These are phyloP conservation scores for Zygoascus biomembranicola DNA, from an alignment of 805 yeast species.

Conservation along the genomic window DNA sequence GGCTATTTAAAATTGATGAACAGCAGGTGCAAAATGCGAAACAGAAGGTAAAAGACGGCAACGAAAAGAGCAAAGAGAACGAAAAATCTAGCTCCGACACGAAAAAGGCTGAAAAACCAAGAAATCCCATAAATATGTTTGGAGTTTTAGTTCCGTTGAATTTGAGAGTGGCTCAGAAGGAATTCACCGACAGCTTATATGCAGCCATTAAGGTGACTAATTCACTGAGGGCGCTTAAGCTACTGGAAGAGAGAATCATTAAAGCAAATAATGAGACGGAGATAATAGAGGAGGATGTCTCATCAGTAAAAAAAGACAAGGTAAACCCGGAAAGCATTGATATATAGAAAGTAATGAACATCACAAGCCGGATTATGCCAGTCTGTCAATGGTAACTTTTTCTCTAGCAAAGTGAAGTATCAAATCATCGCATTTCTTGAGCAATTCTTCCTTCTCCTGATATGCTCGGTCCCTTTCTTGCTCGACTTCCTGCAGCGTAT, in stretches of 20 bases:
- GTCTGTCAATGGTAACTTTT: conserved; percentile 23
- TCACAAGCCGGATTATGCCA: not conserved
- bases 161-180: conserved; percentile 32
- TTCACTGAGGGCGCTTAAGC: conserved; percentile 2
- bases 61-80: not conserved
- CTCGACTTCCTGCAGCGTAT: conserved; percentile 55
- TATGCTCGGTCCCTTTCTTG: conserved; percentile 47
- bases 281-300: not conserved
- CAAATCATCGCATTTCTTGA: conserved; percentile 55
- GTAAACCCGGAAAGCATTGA: not conserved
- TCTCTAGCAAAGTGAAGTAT: conserved; percentile 54
- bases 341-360: not conserved
- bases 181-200: conserved; percentile 31
- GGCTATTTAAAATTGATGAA: not conserved
- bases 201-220: conserved; percentile 9
- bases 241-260: conserved; percentile 4
- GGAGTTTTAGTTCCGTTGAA: conserved; percentile 40
- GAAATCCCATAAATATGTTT: conserved; percentile 39
- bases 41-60: conserved; percentile 3
- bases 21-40: not conserved
- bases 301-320: not conserved
- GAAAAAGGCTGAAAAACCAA: not conserved
- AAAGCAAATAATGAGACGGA: not conserved
- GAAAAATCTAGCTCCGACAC: not conserved
- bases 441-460: conserved; percentile 52